phyloP scores from a whole-genome alignment of 345 rosid species.

The Toxicodendron radicans region DNA sequence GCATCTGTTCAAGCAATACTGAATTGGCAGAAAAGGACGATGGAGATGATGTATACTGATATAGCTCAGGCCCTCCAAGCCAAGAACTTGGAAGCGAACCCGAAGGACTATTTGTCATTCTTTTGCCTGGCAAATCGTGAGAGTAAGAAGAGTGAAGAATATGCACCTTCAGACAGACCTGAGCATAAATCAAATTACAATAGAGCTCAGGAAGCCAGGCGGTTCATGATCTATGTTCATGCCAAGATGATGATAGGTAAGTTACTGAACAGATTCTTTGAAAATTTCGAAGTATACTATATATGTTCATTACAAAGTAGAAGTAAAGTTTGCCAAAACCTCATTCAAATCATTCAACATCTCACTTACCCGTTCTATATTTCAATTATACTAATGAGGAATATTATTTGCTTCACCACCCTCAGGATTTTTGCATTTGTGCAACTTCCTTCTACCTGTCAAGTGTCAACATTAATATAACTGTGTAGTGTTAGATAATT shows the following conservation, averaged over 20 bases:
- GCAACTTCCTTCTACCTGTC: too few relatives aligned
- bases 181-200: conserved; percentile 37
- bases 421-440: too few relatives aligned
- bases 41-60: conserved; percentile 58
- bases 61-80: conserved; percentile 36
- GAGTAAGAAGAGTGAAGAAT: conserved; percentile 28
- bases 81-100: conserved; percentile 41
- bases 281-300: too few relatives aligned
- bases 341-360: too few relatives aligned
- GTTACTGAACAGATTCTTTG: not conserved
- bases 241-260: conserved; percentile 63
- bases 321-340: too few relatives aligned
- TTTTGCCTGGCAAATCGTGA: conserved; percentile 58
- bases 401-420: too few relatives aligned
- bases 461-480: too few relatives aligned
- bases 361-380: too few relatives aligned
- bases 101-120: conserved; percentile 49
- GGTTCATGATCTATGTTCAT: conserved; percentile 63
- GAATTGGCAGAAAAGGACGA: conserved; percentile 51
- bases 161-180: conserved; percentile 36
- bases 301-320: too few relatives aligned
- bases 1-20: conserved; percentile 51
- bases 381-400: too few relatives aligned
- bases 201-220: conserved; percentile 48
- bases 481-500: too few relatives aligned